phyloP scores from a whole-genome alignment of 345 rosid species.

The Adansonia digitata region DNA sequence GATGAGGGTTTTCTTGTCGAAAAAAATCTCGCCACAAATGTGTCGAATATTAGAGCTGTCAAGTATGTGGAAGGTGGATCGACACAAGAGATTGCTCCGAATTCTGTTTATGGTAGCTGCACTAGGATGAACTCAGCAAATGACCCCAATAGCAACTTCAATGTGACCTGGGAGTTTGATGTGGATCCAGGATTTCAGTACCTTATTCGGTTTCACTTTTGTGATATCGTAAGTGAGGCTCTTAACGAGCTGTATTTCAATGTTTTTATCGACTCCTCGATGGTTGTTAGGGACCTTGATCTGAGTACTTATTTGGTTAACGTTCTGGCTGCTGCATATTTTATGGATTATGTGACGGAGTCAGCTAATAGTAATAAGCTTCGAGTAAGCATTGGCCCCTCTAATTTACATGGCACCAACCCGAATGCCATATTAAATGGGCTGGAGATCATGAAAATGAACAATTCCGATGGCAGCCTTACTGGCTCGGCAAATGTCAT shows the following conservation, averaged over 20 bases:
- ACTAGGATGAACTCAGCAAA: conserved; percentile 45
- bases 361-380: conserved; percentile 27
- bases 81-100: conserved; percentile 56
- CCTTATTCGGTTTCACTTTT: conserved; percentile 79
- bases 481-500: conserved; percentile 5
- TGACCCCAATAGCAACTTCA: conserved; percentile 47
- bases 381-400: conserved; percentile 51
- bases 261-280: conserved; percentile 55
- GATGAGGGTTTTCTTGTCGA: conserved; percentile 40
- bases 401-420: conserved; percentile 11
- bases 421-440: conserved; percentile 65
- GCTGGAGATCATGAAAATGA: conserved; percentile 75
- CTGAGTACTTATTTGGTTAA: conserved; percentile 23
- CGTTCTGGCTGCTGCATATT: conserved; percentile 42
- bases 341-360: conserved; percentile 49
- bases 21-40: conserved; percentile 32
- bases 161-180: conserved; percentile 72
- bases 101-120: conserved; percentile 66
- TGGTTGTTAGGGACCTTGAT: conserved; percentile 42
- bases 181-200: conserved; percentile 65
- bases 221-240: conserved; percentile 54
- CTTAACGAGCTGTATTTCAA: conserved; percentile 67
- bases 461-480: conserved; percentile 49
- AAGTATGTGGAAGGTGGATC: conserved; percentile 38
- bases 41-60: conserved; percentile 45